phyloP scores from a whole-genome alignment of 192 early-diverging fungal genomes.

The Allomyces javanicus region DNA sequence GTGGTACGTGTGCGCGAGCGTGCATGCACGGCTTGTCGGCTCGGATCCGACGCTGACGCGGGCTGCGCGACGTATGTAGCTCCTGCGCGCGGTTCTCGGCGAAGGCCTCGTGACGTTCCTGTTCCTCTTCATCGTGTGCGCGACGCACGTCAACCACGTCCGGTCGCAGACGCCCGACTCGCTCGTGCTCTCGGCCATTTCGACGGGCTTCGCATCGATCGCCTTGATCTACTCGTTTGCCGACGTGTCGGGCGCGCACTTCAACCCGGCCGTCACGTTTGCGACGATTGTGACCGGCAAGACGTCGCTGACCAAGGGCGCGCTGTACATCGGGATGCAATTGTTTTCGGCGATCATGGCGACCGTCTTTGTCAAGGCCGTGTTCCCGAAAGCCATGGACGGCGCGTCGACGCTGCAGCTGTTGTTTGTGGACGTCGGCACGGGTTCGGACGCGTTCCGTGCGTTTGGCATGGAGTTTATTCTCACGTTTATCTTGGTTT shows the following conservation, averaged over 20 bases:
- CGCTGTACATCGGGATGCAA: constrained; percentile 23
- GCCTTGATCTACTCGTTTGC: constrained; percentile 44
- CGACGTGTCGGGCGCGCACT: constrained; percentile 42
- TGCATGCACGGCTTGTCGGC: background rate
- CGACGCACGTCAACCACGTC: constrained; percentile 30
- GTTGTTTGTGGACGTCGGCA: constrained; percentile 16
- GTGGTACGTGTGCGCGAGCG: background rate
- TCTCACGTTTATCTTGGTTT: constrained; percentile 37
- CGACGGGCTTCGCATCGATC: constrained; percentile 25
- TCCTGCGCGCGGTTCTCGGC: constrained; percentile 31
- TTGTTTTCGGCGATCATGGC: constrained; percentile 25
- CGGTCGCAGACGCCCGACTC: constrained; percentile 23
- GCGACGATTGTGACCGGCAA: constrained; percentile 36
- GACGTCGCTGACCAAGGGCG: constrained; percentile 29
- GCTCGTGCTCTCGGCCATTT: constrained; percentile 24
- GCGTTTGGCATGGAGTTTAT: constrained; percentile 38
- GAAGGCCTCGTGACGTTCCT: constrained; percentile 39
- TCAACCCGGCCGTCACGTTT: constrained; percentile 45
- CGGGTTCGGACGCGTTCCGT: constrained; percentile 13
- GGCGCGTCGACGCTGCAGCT: constrained; percentile 11
- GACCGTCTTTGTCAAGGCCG: constrained; percentile 22
- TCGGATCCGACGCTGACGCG: background rate
- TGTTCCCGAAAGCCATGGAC: constrained; percentile 25
- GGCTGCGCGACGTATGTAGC: constrained; percentile 6
- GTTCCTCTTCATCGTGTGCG: constrained; percentile 35